Base-by-base conservation (phyloP, 805 yeast genomes). In the Candida morakotiae region DNA sequence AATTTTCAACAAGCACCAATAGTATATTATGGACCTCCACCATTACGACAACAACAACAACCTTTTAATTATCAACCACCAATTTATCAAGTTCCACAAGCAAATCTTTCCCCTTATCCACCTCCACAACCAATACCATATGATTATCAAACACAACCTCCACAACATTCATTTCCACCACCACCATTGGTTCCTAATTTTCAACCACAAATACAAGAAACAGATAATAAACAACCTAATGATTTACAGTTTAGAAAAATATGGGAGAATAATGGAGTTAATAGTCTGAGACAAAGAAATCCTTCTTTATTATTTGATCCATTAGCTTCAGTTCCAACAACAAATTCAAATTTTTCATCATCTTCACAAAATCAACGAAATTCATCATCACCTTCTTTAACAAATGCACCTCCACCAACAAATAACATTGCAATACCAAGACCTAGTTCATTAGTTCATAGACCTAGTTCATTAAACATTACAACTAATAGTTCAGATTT, bases 281-380 rank as follows among this genome's bases (percentile, higher is more conserved):
- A 30, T 10, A 28, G 38, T 5, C 27, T 37, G 5, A 55, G 72
- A 35, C 69, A 60, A 24, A 51, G 79, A 43, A 60, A 66, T 38
- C 77, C 77, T 3, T 72, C 77, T 9, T 55, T 73, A 26, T 60
- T 70, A 23, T 56, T 62, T 37, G 80, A 74, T 44, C 80, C 80
- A 1, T 58, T 73, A 38, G 73, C 75, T 2, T 69, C 74, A 1
- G 63, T 51, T 2, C 45, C 49, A 29, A 26, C 27, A 27, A 18
- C 31, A 22, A 17, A 40, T 15, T n/a, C n/a, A n/a, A n/a, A n/a
- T n/a, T n/a, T n/a, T n/a, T 20, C 21, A 28, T 17, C 34, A 23
- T 16, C 42, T 17, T 21, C 21, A 34, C 25, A 29, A 40, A 16
- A 23, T 39, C 27, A 39, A 25, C 27, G 41, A 35, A 35, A 28